Conservation (phyloP, 805 yeast genomes). For the Saturnispora bothae region DNA sequence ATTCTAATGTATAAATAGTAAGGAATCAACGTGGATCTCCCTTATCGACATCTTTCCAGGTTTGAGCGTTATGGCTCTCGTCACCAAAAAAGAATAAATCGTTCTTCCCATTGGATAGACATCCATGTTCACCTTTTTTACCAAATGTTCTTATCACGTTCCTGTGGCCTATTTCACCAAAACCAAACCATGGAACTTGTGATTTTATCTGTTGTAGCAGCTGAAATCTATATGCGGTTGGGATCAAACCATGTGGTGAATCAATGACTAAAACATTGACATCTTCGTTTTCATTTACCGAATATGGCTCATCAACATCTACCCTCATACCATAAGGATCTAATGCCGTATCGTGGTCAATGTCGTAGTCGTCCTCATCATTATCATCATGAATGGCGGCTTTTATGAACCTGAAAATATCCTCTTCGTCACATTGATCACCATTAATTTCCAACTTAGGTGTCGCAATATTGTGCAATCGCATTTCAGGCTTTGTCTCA, state of each 20-base stretch:
- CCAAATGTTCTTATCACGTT: conserved; percentile 23
- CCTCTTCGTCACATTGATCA: not conserved
- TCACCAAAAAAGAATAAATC: conserved; percentile 15
- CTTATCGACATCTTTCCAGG: conserved; percentile 25
- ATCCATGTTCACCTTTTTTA: conserved; percentile 19
- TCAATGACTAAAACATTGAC: conserved; percentile 1
- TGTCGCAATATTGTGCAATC: not conserved
- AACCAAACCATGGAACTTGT: conserved; percentile 17
- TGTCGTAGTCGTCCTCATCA: conserved; percentile 12
- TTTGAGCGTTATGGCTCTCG: conserved; percentile 13
- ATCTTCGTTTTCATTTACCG: not conserved
- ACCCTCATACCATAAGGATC: conserved; percentile 17
- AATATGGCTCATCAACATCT: conserved; percentile 21
- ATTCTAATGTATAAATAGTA: too few relatives aligned
- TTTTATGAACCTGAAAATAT: not conserved
- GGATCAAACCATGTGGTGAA: not conserved
- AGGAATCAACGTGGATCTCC: conserved; percentile 18
- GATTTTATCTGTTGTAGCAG: not conserved
- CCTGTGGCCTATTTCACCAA: conserved; percentile 21
- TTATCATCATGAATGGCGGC: not conserved
- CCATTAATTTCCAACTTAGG: not conserved
- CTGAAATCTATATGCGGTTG: not conserved
- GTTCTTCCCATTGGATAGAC: conserved; percentile 24
- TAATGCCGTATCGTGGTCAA: conserved; percentile 9
- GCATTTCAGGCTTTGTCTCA: not conserved